Evolutionary conservation across 495 filamentous ascomycete genomes (phyloP).

Genomic region (Xylaria longipes): DNA sequence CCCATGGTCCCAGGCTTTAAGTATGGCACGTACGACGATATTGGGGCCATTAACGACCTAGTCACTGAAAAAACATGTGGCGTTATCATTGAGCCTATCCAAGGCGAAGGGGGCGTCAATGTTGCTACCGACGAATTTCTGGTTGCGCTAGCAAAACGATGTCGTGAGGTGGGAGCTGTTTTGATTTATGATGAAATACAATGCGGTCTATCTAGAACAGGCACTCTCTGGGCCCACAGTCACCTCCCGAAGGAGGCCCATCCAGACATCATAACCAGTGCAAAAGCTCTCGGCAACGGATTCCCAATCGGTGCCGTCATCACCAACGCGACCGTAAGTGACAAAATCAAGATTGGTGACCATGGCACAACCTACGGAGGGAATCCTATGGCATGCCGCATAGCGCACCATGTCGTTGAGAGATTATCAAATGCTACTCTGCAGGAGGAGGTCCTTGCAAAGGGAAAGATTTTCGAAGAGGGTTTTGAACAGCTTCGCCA

Average conservation of each 20-base stretch:
- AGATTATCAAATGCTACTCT: constrained; percentile 70
- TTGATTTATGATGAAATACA: constrained; percentile 97
- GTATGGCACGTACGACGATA: constrained; percentile 86
- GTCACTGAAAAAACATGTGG: constrained; percentile 87
- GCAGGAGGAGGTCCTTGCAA: constrained; percentile 67
- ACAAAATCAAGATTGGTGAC: constrained; percentile 89
- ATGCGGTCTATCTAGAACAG: constrained; percentile 87
- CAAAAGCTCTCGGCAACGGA: constrained; percentile 96
- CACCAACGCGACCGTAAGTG: constrained; percentile 74
- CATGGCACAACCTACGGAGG: constrained; percentile 98
- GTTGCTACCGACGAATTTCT: constrained; percentile 84
- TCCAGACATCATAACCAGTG: constrained; percentile 91
- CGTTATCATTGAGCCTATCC: constrained; percentile 97
- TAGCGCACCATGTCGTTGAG: constrained; percentile 84
- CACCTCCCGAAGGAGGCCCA: constrained; percentile 77
- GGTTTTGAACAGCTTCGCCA: constrained; percentile 68
- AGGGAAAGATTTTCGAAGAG: constrained; percentile 66
- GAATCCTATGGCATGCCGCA: constrained; percentile 84
- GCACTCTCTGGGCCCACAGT: constrained; percentile 85
- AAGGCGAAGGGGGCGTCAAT: constrained; percentile 94
- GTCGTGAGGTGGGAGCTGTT: constrained; percentile 85
- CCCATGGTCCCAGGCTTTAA: constrained; percentile 95
- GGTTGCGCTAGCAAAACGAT: constrained; percentile 74
- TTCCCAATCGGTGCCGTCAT: constrained; percentile 94
- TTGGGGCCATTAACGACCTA: constrained; percentile 68